Evolutionary conservation across 257 asterid genomes (phyloP).

Genomic region (Primulina tabacum): DNA sequence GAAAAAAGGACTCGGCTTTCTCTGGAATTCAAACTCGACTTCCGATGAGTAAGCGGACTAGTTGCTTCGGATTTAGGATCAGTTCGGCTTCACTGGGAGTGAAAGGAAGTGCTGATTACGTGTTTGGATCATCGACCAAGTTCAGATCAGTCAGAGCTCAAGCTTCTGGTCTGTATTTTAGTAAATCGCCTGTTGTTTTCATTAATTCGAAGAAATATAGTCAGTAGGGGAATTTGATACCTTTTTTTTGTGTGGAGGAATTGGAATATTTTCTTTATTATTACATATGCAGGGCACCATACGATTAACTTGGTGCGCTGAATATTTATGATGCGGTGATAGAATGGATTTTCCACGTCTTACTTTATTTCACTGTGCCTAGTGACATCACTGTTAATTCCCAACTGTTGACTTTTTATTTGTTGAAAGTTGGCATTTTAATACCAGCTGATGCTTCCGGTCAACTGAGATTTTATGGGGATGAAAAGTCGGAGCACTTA

Average conservation of each 20-base stretch:
- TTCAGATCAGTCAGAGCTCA: slow-evolving; percentile 52
- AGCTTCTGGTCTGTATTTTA: slow-evolving; percentile 50
- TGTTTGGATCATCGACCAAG: slow-evolving; percentile 46
- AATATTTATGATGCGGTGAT: background rate
- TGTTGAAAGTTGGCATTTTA: background rate
- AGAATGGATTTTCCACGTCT: background rate
- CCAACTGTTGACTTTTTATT: background rate
- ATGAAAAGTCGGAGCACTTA: too few species aligned
- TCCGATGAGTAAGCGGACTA: slow-evolving; percentile 33
- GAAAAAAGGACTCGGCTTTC: slow-evolving; percentile 24
- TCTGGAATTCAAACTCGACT: slow-evolving; percentile 10
- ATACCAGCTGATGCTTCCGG: too few species aligned
- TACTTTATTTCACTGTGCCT: too few species aligned
- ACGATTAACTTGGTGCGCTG: too few species aligned
- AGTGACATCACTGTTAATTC: too few species aligned
- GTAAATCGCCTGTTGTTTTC: background rate
- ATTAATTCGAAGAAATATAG: too few species aligned
- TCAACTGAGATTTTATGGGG: too few species aligned
- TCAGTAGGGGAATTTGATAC: background rate
- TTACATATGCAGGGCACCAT: too few species aligned
- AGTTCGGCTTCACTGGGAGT: slow-evolving; percentile 48
- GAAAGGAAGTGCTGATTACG: slow-evolving; percentile 29
- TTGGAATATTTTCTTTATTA: too few species aligned
- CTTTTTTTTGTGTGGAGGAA: background rate
- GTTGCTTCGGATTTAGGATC: slow-evolving; percentile 44